These are phyloP conservation scores for Penicillium sclerotiorum DNA, from an alignment of 2,329 filamentous ascomycete genomes.

Conservation along the genomic window DNA sequence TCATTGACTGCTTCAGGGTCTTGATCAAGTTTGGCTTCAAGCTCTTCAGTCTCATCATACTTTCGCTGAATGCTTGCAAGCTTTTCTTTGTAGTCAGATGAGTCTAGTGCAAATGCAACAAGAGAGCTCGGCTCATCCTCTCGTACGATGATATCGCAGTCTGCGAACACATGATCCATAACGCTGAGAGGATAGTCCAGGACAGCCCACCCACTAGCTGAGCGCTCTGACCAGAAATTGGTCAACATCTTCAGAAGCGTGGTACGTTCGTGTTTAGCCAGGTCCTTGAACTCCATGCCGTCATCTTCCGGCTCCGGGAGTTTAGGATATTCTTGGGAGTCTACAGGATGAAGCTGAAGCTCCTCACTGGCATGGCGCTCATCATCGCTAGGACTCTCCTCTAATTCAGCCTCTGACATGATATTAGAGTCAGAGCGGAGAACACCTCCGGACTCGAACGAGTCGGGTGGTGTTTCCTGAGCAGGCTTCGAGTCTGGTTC, in stretches of 20 bases:
- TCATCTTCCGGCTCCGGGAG: constrained; percentile 57
- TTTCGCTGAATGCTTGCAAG: constrained; percentile 56
- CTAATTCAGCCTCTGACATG: constrained; percentile 68
- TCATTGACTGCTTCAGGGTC: constrained; percentile 57
- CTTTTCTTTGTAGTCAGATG: constrained; percentile 82
- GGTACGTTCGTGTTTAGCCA: constrained; percentile 90
- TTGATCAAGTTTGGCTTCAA: constrained; percentile 27
- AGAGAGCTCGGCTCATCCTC: constrained; percentile 97
- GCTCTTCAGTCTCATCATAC: constrained; percentile 35
- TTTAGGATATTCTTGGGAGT: constrained; percentile 56
- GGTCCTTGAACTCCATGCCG: constrained; percentile 65
- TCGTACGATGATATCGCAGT: constrained; percentile 94
- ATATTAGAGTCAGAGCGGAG: constrained; percentile 53
- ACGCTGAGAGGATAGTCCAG: constrained; percentile 88
- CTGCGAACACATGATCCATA: constrained; percentile 92
- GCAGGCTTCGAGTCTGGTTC: constrained; percentile 37
- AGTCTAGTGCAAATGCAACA: constrained; percentile 88
- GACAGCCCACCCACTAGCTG: constrained; percentile 88
- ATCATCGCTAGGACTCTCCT: constrained; percentile 69
- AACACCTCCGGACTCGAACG: constrained; percentile 47
- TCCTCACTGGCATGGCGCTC: constrained; percentile 72
- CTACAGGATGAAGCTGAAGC: constrained; percentile 62
- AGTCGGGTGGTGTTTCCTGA: constrained; percentile 34
- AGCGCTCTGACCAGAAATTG: constrained; percentile 98
- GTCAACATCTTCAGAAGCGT: constrained; percentile 94